A percentile compares a stretch with the other conserved stretches of the same genome.
Evolutionary conservation across 768 basidiomycete genomes (phyloP).

Genomic region (Boletus rubroflammeus): DNA sequence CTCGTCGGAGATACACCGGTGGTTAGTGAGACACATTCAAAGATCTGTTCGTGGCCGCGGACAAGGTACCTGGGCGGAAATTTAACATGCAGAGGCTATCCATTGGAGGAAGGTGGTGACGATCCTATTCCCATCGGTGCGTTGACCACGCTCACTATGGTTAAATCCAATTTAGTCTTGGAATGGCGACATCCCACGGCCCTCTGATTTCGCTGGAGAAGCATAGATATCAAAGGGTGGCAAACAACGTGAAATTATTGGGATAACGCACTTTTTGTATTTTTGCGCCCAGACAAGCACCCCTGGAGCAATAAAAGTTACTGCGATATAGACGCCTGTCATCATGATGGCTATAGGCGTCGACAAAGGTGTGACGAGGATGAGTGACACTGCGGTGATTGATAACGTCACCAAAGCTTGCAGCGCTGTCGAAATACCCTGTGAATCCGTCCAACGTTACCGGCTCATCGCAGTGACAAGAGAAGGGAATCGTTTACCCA

Average conservation of each 20-base stretch:
- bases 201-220: conserved; percentile 77
- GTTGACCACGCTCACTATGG: conserved; percentile 22
- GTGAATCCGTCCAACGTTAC: conserved; percentile 15
- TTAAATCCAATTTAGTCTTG: conserved; percentile 52
- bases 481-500: conserved; percentile 44
- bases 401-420: conserved; percentile 53
- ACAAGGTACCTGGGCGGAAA: conserved; percentile 25
- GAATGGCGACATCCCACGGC: conserved; percentile 87
- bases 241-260: conserved; percentile 8
- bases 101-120: conserved; percentile 24
- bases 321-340: conserved; percentile 45
- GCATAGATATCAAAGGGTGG: conserved; percentile 8
- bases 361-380: conserved; percentile 53
- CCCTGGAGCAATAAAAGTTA: conserved; percentile 71
- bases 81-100: conserved; percentile 13
- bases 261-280: conserved; percentile 72
- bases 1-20: conserved; percentile 12
- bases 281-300: conserved; percentile 80
- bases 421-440: conserved; percentile 47
- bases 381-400: conserved; percentile 48
- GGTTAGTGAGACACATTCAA: neutral
- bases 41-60: conserved; percentile 22
- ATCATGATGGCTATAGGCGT: conserved; percentile 52
- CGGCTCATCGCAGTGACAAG: conserved; percentile 9
- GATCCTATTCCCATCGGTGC: conserved; percentile 27